Evolutionary conservation across 768 basidiomycete species (phyloP).

Genomic region (Hericium alpestre): DNA sequence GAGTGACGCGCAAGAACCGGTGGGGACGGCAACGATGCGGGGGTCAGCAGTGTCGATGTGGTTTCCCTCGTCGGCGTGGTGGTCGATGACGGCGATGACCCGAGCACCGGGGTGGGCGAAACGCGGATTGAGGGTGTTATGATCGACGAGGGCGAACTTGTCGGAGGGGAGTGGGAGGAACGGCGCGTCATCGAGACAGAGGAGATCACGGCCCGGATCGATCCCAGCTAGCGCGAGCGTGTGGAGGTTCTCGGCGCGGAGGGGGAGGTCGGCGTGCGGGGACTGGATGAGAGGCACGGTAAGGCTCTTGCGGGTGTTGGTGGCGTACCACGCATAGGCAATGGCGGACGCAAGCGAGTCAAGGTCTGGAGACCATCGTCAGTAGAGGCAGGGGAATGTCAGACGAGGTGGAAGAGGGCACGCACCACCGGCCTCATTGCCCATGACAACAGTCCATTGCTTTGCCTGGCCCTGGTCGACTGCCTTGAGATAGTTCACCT

Average conservation of each 20-base stretch:
- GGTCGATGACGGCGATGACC: slow-evolving; percentile 78
- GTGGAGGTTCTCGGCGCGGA: slow-evolving; percentile 82
- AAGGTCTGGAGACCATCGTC: slow-evolving; percentile 49
- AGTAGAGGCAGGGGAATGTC: neutral
- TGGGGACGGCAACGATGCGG: slow-evolving; percentile 49
- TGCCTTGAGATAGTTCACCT: slow-evolving; percentile 9
- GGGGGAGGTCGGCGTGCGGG: slow-evolving; percentile 50
- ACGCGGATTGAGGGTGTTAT: slow-evolving; percentile 54
- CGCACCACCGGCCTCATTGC: slow-evolving; percentile 93
- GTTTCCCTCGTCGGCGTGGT: slow-evolving; percentile 77
- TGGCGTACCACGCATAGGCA: slow-evolving; percentile 69
- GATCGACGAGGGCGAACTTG: slow-evolving; percentile 79
- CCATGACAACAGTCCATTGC: slow-evolving; percentile 81
- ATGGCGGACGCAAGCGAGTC: slow-evolving; percentile 84
- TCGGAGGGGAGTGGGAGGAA: slow-evolving; percentile 25
- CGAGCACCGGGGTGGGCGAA: slow-evolving; percentile 22
- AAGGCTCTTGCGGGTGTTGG: slow-evolving; percentile 29
- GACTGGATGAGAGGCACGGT: slow-evolving; percentile 69
- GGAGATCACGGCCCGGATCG: slow-evolving; percentile 47
- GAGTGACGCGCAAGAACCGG: slow-evolving; percentile 71
- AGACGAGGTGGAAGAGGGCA: neutral
- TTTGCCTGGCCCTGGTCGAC: slow-evolving; percentile 2
- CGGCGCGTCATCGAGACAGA: slow-evolving; percentile 47
- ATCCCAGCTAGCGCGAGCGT: slow-evolving; percentile 57
- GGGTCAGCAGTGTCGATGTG: slow-evolving; percentile 50